phyloP scores from a whole-genome alignment of 176 grass and related monocot species.

The Bonia amplexicaulis region DNA sequence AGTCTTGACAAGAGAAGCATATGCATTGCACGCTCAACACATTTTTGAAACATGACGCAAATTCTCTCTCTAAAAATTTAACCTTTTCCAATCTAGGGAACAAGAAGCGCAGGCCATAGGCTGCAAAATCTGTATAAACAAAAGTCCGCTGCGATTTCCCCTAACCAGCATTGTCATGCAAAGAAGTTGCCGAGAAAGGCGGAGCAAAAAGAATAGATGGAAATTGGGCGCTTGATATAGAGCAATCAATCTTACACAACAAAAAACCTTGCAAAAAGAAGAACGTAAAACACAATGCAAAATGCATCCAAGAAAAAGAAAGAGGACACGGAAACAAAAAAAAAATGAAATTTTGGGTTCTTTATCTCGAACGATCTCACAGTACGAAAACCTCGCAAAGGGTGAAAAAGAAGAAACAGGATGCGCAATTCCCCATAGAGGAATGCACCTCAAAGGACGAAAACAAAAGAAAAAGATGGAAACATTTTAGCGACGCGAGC shows the following conservation, averaged over 20 bases:
- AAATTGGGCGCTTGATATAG: not conserved
- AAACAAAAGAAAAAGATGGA: not conserved
- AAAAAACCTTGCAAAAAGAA: not conserved
- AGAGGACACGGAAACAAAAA: not conserved
- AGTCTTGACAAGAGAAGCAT: not conserved
- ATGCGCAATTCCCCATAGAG: slow-evolving; percentile 4
- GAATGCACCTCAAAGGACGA: not conserved
- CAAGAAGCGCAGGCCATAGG: not conserved
- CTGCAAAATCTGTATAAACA: not conserved
- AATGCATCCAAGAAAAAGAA: not conserved
- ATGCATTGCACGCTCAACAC: not conserved
- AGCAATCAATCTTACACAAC: not conserved
- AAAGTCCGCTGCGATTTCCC: not conserved
- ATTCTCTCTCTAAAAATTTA: not conserved
- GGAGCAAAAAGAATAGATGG: not conserved
- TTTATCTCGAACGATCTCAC: not conserved
- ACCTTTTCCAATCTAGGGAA: not conserved
- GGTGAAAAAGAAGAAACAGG: not conserved
- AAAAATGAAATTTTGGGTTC: not conserved
- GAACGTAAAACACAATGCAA: not conserved
- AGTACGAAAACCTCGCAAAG: not conserved
- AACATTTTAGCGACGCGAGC: not conserved
- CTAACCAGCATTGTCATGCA: slow-evolving; percentile 29
- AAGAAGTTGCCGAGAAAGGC: not conserved
- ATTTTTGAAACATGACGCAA: not conserved